Percentiles rank a stretch among this genome's conserved stretches.
Evolutionary conservation across 2,329 filamentous ascomycete species (phyloP).

Genomic region (Aspergillus sclerotialis): DNA sequence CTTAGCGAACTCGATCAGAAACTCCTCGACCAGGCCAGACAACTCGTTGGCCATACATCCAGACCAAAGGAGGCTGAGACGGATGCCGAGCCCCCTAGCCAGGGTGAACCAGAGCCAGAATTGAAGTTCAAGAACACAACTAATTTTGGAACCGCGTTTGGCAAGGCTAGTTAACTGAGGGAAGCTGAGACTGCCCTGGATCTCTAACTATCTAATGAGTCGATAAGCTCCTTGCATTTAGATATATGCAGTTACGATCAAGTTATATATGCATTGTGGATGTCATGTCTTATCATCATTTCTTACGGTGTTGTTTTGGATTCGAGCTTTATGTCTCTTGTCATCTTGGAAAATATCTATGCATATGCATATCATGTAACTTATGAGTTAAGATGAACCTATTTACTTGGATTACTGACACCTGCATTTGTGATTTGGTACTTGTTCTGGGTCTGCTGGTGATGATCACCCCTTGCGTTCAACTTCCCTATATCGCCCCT

Average conservation of each 20-base stretch:
- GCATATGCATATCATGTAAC: not conserved
- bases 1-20: constrained; percentile 37
- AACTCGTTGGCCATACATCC: constrained; percentile 17
- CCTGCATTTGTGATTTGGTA: too few relatives aligned
- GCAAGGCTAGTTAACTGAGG: constrained; percentile 15
- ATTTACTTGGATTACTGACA: not conserved
- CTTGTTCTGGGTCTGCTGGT: too few relatives aligned
- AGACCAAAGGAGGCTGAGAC: constrained; percentile 14
- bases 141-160: constrained; percentile 44
- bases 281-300: too few relatives aligned
- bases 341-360: too few relatives aligned
- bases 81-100: constrained; percentile 14
- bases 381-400: not conserved
- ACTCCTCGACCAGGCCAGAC: constrained; percentile 34
- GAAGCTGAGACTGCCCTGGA: not conserved
- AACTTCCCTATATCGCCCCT: not conserved
- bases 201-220: too few relatives aligned
- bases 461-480: constrained; percentile 2
- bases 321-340: not conserved
- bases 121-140: constrained; percentile 39
- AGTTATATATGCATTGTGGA: not conserved
- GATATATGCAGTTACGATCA: too few relatives aligned
- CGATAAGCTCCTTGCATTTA: too few relatives aligned
- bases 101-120: constrained; percentile 26
- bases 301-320: not conserved